Percentiles rank a stretch among this genome's conserved stretches.
Evolutionary conservation across 768 basidiomycete species (phyloP).

Genomic region (Termitomyces sp.): DNA sequence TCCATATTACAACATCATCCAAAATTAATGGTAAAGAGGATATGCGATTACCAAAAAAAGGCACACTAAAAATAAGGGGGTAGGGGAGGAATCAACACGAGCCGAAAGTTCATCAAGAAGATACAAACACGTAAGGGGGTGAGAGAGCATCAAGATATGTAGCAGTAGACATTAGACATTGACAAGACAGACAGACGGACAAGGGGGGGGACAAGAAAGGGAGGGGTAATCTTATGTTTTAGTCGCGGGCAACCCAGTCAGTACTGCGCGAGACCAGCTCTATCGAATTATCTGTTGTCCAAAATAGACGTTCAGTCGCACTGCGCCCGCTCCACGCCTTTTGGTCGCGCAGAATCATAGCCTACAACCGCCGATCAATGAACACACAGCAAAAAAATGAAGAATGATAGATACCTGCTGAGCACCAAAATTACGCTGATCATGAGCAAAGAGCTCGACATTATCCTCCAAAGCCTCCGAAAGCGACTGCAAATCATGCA

Average conservation of each 20-base stretch:
- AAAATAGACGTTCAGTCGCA: conserved; percentile 88
- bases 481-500: conserved; percentile 83
- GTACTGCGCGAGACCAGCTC: conserved; percentile 81
- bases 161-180: conserved; percentile 5
- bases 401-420: conserved; percentile 71
- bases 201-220: background rate
- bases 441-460: conserved; percentile 86
- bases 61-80: background rate
- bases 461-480: conserved; percentile 89
- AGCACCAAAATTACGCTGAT: conserved; percentile 93
- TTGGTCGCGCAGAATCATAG: conserved; percentile 94
- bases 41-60: conserved; percentile 7
- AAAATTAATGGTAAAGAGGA: conserved; percentile 1
- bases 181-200: no score
- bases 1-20: conserved; percentile 10
- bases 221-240: conserved; percentile 1
- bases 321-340: conserved; percentile 93
- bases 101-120: conserved; percentile 3
- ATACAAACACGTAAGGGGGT: conserved; percentile 14
- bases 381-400: background rate
- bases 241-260: conserved; percentile 82
- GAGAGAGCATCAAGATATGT: conserved; percentile 12
- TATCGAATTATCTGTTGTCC: conserved; percentile 87
- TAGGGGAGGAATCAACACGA: conserved; percentile 1
- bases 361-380: conserved; percentile 37